phyloP scores from a whole-genome alignment of 441 rosid species.

The Euphorbia corollata region DNA sequence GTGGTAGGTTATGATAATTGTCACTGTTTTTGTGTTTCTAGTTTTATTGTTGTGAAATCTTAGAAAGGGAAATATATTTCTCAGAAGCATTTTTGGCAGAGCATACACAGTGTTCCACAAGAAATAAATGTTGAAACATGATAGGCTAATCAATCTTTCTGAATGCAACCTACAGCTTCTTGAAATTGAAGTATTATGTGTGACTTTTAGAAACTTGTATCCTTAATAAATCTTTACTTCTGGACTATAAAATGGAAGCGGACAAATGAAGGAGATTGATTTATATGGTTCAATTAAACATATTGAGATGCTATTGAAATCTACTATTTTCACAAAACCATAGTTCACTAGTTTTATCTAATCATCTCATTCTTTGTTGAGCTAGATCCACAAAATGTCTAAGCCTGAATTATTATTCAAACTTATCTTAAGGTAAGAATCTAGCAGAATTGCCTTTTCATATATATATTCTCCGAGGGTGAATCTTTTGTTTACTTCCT shows the following conservation, averaged over 20 bases:
- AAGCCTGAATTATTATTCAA: not conserved
- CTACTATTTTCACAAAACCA: not conserved
- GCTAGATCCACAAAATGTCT: not conserved
- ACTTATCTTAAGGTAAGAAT: not conserved
- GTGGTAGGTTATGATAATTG: constrained; percentile 33
- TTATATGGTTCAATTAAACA: not conserved
- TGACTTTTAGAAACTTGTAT: not conserved
- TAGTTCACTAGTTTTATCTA: not conserved
- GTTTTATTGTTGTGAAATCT: not conserved
- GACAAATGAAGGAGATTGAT: not conserved
- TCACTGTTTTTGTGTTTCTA: constrained; percentile 5
- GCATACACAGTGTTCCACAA: not conserved
- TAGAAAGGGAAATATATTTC: not conserved
- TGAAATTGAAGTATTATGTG: not conserved
- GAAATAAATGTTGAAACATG: not conserved
- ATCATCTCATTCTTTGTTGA: not conserved
- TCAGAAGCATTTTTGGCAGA: not conserved
- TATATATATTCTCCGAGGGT: too few species aligned
- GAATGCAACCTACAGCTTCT: not conserved
- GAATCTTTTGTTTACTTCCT: too few species aligned
- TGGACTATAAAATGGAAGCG: not conserved
- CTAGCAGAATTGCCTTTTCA: not conserved
- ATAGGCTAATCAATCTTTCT: not conserved
- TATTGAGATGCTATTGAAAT: not conserved
- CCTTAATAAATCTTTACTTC: not conserved